Base-by-base conservation (phyloP, 129 eudicot genomes). In the Mikania micrantha region DNA sequence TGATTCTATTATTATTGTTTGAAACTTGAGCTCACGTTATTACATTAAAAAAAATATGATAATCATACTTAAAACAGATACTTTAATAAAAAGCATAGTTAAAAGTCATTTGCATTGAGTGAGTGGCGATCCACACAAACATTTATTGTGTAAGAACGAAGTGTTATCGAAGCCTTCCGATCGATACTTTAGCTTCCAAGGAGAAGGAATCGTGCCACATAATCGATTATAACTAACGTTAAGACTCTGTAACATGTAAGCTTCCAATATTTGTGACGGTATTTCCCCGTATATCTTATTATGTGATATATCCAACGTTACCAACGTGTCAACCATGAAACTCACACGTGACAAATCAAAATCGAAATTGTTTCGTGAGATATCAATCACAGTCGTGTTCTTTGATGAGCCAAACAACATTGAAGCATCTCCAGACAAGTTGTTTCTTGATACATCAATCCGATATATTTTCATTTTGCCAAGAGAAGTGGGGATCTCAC, bases 101-200 rank as follows among this genome's bases (percentile, higher is more conserved):
- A n/a, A n/a, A n/a, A n/a, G 19, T 42, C 50, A 66, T 64, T 81
- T 57, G 56, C 86, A 81, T 54, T 35, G 35, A 77, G 60, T 44
- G n/a, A 81, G 79, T 13, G 83, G 86, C 6, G 79, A 12, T 70
- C 86, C 86, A 70, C 86, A 78, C 66, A 79, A 74, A 40, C 87
- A 83, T 22, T 54, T 62, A 38, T 79, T 79, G 64, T 83, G 84
- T 22, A 83, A 8, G 57, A 70, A 83, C 4, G 82, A 83, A 0
- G 81, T 42, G 70, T 67, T 75, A 72, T 79, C 87, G 11, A 77
- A 83, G 39, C 49, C 47, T 48, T 75, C 73, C 1, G 73, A 40
- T 27, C 70, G 77, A 38, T 71, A 82, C 72, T 77, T 66, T 45
- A 75, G 50, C 47, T 83, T 83, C 87, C 87, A 79, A 2, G 82